These are phyloP conservation scores for Schrenkiella parvula DNA, from an alignment of 345 rosid species.

Conservation along the genomic window DNA sequence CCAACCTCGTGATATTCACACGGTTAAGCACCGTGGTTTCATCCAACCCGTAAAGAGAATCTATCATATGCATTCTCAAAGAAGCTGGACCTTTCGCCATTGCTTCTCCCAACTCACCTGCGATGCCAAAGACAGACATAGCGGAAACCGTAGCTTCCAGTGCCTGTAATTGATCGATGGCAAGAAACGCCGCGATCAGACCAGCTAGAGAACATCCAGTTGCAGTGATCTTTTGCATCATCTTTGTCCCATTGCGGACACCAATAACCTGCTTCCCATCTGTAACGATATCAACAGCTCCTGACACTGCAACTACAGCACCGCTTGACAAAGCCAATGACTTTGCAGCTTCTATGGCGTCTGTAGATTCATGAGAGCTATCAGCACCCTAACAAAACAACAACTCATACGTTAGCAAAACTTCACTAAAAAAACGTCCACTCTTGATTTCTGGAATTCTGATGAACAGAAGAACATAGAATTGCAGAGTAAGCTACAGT, in stretches of 20 bases:
- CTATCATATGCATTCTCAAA: constrained; percentile 74
- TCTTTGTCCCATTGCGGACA: constrained; percentile 70
- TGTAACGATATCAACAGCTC: constrained; percentile 71
- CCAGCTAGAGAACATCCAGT: constrained; percentile 82
- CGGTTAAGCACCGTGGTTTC: constrained; percentile 42
- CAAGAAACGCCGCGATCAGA: constrained; percentile 71
- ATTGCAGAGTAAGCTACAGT: neutral
- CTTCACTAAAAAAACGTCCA: neutral
- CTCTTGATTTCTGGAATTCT: neutral
- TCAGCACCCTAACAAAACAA: constrained; percentile 52
- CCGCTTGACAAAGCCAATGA: constrained; percentile 59
- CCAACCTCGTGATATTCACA: constrained; percentile 39
- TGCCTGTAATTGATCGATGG: constrained; percentile 49
- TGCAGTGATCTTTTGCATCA: constrained; percentile 89
- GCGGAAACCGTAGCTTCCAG: constrained; percentile 83
- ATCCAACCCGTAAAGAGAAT: constrained; percentile 65
- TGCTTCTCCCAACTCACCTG: constrained; percentile 77
- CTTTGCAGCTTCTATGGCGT: constrained; percentile 84
- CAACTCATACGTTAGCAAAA: neutral
- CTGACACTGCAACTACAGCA: constrained; percentile 69
- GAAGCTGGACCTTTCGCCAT: constrained; percentile 84
- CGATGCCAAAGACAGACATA: constrained; percentile 72
- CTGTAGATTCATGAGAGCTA: constrained; percentile 69
- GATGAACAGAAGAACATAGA: neutral
- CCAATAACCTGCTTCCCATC: constrained; percentile 61